Conservation (phyloP, 1,139 yeast species). For the Pichia sp. region DNA sequence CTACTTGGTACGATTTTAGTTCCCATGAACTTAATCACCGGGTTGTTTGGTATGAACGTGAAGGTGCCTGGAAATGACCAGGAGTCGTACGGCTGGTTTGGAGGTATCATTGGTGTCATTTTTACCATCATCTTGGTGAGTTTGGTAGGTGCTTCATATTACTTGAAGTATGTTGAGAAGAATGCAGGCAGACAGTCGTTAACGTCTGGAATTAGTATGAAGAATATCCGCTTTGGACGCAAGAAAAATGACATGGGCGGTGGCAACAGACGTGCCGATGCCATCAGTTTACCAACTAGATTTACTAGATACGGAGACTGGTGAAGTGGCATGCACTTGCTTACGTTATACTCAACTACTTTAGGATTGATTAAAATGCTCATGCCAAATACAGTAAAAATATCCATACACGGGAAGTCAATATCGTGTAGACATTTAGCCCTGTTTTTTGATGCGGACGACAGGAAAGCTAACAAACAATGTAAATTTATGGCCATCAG, state of each 20-base stretch:
- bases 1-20: constrained; percentile 84
- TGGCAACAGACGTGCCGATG: constrained; percentile 13
- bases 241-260: constrained; percentile 19
- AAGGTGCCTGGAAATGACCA: constrained; percentile 62
- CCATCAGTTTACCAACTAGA: constrained; percentile 23
- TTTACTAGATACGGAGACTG: constrained; percentile 27
- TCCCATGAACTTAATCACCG: constrained; percentile 86
- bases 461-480: too few species aligned
- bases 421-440: too few species aligned
- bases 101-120: constrained; percentile 55
- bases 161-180: constrained; percentile 29
- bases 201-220: constrained; percentile 32
- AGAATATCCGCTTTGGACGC: constrained; percentile 38
- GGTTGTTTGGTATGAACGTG: constrained; percentile 96
- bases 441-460: too few species aligned
- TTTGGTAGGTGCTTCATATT: constrained; percentile 32
- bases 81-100: constrained; percentile 48
- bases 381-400: too few species aligned
- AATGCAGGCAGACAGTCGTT: constrained; percentile 20
- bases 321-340: too few species aligned
- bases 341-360: too few species aligned
- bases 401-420: too few species aligned
- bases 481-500: too few species aligned
- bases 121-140: constrained; percentile 31
- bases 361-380: too few species aligned